These are phyloP conservation scores for Phytophthora ramorum DNA, from an alignment of 352 stramenopile genomes.

Conservation along the genomic window DNA sequence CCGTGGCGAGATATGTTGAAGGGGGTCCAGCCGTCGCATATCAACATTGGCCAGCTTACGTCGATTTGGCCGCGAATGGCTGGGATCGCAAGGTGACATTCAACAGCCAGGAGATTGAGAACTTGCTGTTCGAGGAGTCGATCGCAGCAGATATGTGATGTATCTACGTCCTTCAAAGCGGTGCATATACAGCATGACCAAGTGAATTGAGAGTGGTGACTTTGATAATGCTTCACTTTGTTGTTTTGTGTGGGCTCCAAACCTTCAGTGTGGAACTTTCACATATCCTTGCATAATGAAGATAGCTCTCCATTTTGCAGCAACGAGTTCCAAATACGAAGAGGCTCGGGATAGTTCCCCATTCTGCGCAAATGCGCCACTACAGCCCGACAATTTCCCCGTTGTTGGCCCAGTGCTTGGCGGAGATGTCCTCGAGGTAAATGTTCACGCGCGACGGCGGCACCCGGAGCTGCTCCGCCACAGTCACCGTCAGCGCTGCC, in stretches of 20 bases:
- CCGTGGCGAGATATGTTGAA: background rate
- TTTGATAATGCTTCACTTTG: too few relatives aligned
- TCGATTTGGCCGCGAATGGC: slow-evolving; percentile 3
- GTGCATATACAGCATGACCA: too few relatives aligned
- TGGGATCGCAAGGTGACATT: slow-evolving; percentile 13
- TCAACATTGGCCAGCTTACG: background rate
- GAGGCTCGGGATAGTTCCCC: too few relatives aligned
- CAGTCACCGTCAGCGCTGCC: slow-evolving; percentile 22
- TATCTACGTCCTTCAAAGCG: too few relatives aligned
- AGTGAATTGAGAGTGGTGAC: too few relatives aligned
- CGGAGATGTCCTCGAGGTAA: slow-evolving; percentile 34
- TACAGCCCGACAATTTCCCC: slow-evolving; percentile 27
- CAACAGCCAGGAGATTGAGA: slow-evolving; percentile 18
- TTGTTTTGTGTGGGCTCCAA: too few relatives aligned
- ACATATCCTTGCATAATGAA: too few relatives aligned
- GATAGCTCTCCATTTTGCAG: too few relatives aligned
- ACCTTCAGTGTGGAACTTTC: too few relatives aligned
- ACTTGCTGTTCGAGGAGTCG: slow-evolving; percentile 8
- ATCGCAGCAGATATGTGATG: background rate
- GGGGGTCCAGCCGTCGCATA: background rate
- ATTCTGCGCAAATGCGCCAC: too few relatives aligned
- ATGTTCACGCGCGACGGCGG: slow-evolving; percentile 33
- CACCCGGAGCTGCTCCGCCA: slow-evolving; percentile 34
- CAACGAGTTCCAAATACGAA: too few relatives aligned
- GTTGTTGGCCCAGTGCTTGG: background rate